These are phyloP conservation scores for Saccharomycopsis crataegensis DNA, from an alignment of 1,139 yeast species.

Conservation along the genomic window DNA sequence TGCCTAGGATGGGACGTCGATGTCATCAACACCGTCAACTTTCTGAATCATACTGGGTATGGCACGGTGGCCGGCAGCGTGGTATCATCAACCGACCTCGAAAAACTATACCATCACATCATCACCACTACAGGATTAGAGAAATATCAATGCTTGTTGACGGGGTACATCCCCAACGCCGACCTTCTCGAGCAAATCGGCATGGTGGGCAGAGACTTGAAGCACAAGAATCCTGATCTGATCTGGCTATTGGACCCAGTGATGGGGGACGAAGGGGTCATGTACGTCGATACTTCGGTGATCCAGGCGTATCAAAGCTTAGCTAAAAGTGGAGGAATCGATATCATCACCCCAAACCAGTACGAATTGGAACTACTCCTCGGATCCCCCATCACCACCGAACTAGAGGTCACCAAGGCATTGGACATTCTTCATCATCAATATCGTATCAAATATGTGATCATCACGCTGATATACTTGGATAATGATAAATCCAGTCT, in stretches of 20 bases:
- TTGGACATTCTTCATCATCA: constrained; percentile 35
- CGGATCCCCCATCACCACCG: constrained; percentile 24
- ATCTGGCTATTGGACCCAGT: constrained; percentile 62
- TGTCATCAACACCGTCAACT: constrained; percentile 53
- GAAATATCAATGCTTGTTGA: constrained; percentile 29
- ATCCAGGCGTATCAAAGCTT: constrained; percentile 44
- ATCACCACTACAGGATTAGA: constrained; percentile 27
- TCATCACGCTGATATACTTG: constrained; percentile 36
- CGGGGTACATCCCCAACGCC: constrained; percentile 54
- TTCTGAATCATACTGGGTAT: constrained; percentile 65
- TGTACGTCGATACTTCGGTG: constrained; percentile 54
- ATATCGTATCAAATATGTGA: constrained; percentile 40
- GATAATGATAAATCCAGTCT: constrained; percentile 10
- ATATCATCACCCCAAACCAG: constrained; percentile 64
- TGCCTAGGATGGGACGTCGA: constrained; percentile 64
- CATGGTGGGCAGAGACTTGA: constrained; percentile 14
- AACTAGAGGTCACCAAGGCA: constrained; percentile 34
- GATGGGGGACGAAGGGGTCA: constrained; percentile 66
- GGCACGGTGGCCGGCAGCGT: constrained; percentile 32
- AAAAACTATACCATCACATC: constrained; percentile 27
- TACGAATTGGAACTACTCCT: constrained; percentile 55
- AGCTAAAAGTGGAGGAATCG: constrained; percentile 37
- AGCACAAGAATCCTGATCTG: constrained; percentile 19
- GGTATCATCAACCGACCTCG: neutral
- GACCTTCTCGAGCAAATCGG: constrained; percentile 32